Evolutionary conservation across 2,329 filamentous ascomycete species (phyloP).

Genomic region (Alternaria sp.): DNA sequence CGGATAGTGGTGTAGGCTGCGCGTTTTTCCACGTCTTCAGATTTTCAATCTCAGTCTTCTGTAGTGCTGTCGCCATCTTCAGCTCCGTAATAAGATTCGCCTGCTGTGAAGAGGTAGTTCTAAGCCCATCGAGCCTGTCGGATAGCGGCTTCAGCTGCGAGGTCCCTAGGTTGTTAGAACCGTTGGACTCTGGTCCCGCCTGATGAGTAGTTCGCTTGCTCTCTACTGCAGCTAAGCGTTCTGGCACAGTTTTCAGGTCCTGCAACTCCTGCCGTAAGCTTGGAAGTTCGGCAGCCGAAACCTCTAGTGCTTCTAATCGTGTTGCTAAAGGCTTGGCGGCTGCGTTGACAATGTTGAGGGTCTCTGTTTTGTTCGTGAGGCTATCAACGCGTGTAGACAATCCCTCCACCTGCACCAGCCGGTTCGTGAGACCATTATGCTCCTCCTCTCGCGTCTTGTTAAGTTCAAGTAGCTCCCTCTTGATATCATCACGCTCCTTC

Average conservation of each 20-base stretch:
- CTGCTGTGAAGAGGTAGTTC: background rate
- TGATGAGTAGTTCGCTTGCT: background rate
- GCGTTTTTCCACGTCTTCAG: background rate
- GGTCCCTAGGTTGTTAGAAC: background rate
- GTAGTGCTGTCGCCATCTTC: background rate
- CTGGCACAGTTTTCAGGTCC: background rate
- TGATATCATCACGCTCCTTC: slow-evolving; percentile 9
- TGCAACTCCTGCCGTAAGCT: background rate
- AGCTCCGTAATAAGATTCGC: background rate
- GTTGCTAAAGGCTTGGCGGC: background rate
- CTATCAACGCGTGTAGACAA: background rate
- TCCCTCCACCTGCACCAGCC: background rate
- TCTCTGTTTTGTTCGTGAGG: background rate
- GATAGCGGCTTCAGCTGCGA: background rate
- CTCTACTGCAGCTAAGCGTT: background rate
- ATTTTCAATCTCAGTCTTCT: background rate
- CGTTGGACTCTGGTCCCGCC: background rate
- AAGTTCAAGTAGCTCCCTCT: slow-evolving; percentile 4
- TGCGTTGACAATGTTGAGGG: background rate
- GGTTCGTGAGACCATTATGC: background rate
- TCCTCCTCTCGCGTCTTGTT: background rate
- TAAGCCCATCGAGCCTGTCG: background rate
- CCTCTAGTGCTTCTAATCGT: background rate
- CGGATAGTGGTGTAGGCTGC: background rate
- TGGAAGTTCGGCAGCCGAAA: background rate